Base-by-base conservation (phyloP, 805 yeast species). In the Nakazawaea molendinolei region DNA sequence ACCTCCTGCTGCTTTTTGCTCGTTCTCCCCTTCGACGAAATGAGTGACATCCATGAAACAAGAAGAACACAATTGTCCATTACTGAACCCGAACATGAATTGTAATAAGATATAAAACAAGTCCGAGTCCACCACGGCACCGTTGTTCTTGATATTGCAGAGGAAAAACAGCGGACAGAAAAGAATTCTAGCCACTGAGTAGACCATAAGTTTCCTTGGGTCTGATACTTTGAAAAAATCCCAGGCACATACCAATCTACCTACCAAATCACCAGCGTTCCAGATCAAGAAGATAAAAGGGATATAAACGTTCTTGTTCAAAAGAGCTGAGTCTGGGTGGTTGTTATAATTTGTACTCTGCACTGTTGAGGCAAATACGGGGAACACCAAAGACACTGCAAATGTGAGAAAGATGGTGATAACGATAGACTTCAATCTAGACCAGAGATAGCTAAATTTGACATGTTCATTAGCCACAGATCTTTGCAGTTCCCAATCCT, bases 1-100 rank as follows among this genome's bases (percentile, higher is more conserved):
- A 3, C 97, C 97, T 30, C 96, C 96, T 1, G 97, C 95, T 1
- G 96, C 95, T 41, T 85, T 86, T 53, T 76, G 78, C 49, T 86
- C 90, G 15, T 69, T 69, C 23, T 76, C 85, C 1, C 68, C 66
- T 22, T 74, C 80, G 36, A 76, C 62, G 39, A 66, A 69, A 13
- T 67, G 62, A 0, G 83, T 79, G 3, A 86, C 82, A 31, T 69
- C 69, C 82, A 86, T 84, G 59, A 90, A 86, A 39, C 86, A 72
- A 19, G 86, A 72, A 5, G 95, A 79, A 35, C 83, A 71, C 20
- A 84, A 64, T 47, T 87, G 95, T 3, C 98, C 98, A 51, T 85
- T 87, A 4, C 95, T 76, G 29, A 86, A 48, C 0, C 98, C 98
- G 62, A 86, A 92, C 4, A 73, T 33, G 37, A 86, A 73, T 56